These are phyloP conservation scores for Mortierella sp. DNA, from an alignment of 371 early-diverging fungal genomes.

Conservation along the genomic window DNA sequence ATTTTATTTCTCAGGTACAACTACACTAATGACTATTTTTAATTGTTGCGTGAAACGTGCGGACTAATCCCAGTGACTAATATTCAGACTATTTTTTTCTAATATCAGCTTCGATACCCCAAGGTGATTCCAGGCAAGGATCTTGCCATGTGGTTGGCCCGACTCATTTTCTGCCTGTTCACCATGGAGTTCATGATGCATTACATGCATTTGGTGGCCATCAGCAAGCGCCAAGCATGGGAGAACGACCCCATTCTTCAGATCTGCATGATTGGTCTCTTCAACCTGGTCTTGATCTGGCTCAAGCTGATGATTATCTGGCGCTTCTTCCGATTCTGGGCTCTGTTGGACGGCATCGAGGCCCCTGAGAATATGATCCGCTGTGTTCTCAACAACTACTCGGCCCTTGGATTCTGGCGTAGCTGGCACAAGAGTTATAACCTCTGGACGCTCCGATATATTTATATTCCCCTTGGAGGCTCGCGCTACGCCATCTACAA, in stretches of 20 bases:
- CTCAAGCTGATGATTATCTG: slow-evolving; percentile 94
- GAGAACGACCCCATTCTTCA: slow-evolving; percentile 78
- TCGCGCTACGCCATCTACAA: slow-evolving; percentile 73
- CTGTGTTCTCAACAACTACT: slow-evolving; percentile 95
- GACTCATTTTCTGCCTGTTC: slow-evolving; percentile 66
- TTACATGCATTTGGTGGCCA: slow-evolving; percentile 87
- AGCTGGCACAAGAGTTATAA: slow-evolving; percentile 95
- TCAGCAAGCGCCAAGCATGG: slow-evolving; percentile 88
- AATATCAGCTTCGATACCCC: slow-evolving; percentile 65
- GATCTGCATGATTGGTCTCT: slow-evolving; percentile 85
- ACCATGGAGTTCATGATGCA: slow-evolving; percentile 91
- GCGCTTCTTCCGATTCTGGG: slow-evolving; percentile 96
- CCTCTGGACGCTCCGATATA: slow-evolving; percentile 91
- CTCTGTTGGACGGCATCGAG: slow-evolving; percentile 87
- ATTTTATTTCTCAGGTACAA: slow-evolving; percentile 87
- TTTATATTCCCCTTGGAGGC: slow-evolving; percentile 95
- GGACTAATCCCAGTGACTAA: neutral
- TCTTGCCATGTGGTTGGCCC: slow-evolving; percentile 63
- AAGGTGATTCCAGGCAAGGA: slow-evolving; percentile 60
- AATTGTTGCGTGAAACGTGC: neutral
- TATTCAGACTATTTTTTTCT: neutral
- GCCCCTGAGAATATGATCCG: slow-evolving; percentile 94
- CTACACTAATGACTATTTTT: neutral
- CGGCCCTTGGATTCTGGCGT: slow-evolving; percentile 92
- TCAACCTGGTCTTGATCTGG: slow-evolving; percentile 92